Evolutionary conservation across 1,284 basidiomycete species (phyloP).

Genomic region (Moesziomyces aphidis): DNA sequence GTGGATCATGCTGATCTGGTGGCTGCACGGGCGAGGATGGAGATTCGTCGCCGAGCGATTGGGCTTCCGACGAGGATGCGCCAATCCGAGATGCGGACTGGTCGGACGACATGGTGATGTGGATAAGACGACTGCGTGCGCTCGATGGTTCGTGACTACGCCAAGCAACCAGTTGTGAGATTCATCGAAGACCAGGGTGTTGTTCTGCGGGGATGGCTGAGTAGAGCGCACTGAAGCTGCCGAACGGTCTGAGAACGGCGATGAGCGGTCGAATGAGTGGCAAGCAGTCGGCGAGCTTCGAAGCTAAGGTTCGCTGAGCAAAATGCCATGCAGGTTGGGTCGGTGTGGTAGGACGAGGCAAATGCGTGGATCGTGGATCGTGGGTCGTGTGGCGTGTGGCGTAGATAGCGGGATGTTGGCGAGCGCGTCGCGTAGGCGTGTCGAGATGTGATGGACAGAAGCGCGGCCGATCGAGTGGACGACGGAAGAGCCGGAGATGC

Average conservation of each 20-base stretch:
- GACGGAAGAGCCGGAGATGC: too few species aligned
- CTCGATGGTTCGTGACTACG: neutral
- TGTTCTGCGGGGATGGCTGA: neutral
- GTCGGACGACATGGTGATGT: conserved; percentile 25
- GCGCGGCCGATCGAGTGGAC: too few species aligned
- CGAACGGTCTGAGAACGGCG: neutral
- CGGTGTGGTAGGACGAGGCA: neutral
- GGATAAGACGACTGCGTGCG: neutral
- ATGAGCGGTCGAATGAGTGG: neutral
- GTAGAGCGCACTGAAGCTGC: too few species aligned
- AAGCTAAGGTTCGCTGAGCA: too few species aligned
- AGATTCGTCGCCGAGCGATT: neutral
- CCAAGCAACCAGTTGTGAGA: neutral
- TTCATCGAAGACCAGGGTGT: neutral
- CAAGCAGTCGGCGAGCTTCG: too few species aligned
- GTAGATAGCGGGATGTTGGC: neutral
- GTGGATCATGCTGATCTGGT: neutral
- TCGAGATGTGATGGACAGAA: neutral
- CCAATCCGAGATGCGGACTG: neutral
- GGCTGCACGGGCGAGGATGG: neutral
- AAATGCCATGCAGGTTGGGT: too few species aligned
- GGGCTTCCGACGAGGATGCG: conserved; percentile 13
- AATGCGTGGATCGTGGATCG: neutral
- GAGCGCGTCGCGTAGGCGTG: neutral
- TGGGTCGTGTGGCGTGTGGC: neutral